Conservation (phyloP, 495 filamentous ascomycete genomes). For the Lasiosphaeria miniovina region DNA sequence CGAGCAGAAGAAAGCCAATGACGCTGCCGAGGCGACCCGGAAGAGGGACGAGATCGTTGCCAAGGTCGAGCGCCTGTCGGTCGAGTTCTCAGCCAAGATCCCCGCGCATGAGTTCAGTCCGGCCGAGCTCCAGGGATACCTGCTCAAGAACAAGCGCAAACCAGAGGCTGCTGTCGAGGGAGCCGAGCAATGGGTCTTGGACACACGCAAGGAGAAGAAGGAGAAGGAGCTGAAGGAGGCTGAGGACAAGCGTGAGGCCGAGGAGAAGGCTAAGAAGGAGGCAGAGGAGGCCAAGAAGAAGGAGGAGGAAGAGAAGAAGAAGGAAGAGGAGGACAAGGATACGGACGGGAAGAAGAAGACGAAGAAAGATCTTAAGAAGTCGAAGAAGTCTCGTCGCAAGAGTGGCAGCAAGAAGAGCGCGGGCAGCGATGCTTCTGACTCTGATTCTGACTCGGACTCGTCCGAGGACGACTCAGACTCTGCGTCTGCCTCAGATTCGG, state of each 20-base stretch:
- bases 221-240: constrained; percentile 51
- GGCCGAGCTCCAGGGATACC: constrained; percentile 75
- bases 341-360: constrained; percentile 7
- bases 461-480: constrained; percentile 9
- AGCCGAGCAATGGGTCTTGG: constrained; percentile 56
- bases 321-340: constrained; percentile 18
- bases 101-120: constrained; percentile 65
- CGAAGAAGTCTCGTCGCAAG: background rate
- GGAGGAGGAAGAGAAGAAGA: constrained; percentile 19
- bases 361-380: constrained; percentile 14
- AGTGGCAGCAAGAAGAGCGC: constrained; percentile 7
- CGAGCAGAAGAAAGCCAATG: constrained; percentile 35
- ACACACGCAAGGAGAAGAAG: constrained; percentile 55
- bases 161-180: constrained; percentile 59
- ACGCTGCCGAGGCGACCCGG: constrained; percentile 28
- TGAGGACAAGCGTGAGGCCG: constrained; percentile 35
- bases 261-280: constrained; percentile 27
- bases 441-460: constrained; percentile 10
- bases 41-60: constrained; percentile 38
- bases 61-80: constrained; percentile 37
- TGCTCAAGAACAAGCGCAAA: constrained; percentile 64
- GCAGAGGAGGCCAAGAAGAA: constrained; percentile 28
- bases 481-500: constrained; percentile 12
- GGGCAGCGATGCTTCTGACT: constrained; percentile 5
- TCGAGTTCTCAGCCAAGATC: constrained; percentile 58